Base-by-base conservation (phyloP, 495 filamentous ascomycete genomes). In the Daldinia childiae region DNA sequence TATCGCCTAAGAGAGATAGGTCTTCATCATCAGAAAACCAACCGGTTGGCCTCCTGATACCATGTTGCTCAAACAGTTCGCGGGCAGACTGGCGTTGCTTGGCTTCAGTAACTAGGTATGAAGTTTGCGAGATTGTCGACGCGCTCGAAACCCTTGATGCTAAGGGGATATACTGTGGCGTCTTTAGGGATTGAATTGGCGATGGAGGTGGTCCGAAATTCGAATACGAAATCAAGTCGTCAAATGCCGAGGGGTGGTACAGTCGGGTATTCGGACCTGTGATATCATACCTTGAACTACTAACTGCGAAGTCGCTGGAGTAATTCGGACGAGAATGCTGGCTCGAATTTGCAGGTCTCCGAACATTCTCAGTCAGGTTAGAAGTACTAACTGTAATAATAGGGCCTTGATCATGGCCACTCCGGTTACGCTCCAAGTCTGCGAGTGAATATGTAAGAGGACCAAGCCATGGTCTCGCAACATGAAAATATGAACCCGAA, bases 1-100 rank as follows among this genome's bases (percentile, higher is more conserved):
- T 71, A 73, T 76, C 78, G 69, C 77, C 74, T 62, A 69, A 74
- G 57, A 75, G 62, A 71, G 74, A 73, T 38, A 77, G 43, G 62
- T 71, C 76, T 34, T 79, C 79, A 27, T 74, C 74, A 48, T 83
- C 79, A 45, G 80, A 82, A 70, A 82, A 68, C 81, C 77, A 82
- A 72, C 79, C 77, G 32, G 78, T 63, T 66, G 79, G 80, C 7
- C 72, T 75, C 32, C 74, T 69, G 51, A 81, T 75, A 15, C 71
- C 67, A 59, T 80, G 78, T 39, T 78, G 77, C 36, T 76, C 72
- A 69, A 79, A 81, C 27, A 82, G 56, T 36, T 80, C 66, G 34
- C 76, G 72, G 24, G 77, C 80, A 19, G 69, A 77, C 12, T 62
- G 68, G 54, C 69, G 66, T 30, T 71, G 74, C 43, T 66, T 61